A percentile compares a stretch with the other conserved stretches of the same genome.
Evolutionary conservation across 2,329 filamentous ascomycete genomes (phyloP).

Genomic region (Fonsecaea pugnacius): DNA sequence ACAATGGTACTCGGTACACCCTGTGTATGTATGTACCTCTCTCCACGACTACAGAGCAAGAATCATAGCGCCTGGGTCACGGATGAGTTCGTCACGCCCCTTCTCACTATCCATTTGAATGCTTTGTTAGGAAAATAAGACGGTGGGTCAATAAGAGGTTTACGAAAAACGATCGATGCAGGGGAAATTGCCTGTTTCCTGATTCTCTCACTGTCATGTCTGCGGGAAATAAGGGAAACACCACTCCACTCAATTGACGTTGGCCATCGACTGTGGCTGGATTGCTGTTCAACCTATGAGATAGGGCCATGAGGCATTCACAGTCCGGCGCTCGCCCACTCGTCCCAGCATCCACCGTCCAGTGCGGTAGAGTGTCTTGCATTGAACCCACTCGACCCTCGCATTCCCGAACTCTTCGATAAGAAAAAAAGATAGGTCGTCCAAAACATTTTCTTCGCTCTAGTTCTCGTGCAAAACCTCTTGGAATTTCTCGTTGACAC

Average conservation of each 20-base stretch:
- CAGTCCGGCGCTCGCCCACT: background rate
- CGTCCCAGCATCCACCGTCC: background rate
- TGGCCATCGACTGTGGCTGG: background rate
- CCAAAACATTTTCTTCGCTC: slow-evolving; percentile 27
- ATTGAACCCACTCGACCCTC: background rate
- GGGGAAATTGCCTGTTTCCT: background rate
- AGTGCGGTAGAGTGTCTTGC: background rate
- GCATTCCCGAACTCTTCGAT: background rate
- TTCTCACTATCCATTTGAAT: background rate
- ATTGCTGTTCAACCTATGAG: background rate
- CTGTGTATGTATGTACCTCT: too few relatives aligned
- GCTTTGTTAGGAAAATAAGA: background rate
- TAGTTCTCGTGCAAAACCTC: slow-evolving; percentile 59
- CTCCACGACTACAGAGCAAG: background rate
- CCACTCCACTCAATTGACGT: background rate
- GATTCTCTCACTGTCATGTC: background rate
- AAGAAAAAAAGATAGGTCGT: background rate
- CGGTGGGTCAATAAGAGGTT: background rate
- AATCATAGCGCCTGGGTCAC: background rate
- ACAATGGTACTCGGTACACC: background rate
- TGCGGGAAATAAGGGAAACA: background rate
- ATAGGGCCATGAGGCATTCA: background rate
- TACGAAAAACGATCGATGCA: background rate
- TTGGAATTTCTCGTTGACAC: slow-evolving; percentile 58
- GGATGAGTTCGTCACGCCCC: background rate